Base-by-base conservation (phyloP, 2,329 filamentous ascomycete species). In the Dothistroma septosporum region DNA sequence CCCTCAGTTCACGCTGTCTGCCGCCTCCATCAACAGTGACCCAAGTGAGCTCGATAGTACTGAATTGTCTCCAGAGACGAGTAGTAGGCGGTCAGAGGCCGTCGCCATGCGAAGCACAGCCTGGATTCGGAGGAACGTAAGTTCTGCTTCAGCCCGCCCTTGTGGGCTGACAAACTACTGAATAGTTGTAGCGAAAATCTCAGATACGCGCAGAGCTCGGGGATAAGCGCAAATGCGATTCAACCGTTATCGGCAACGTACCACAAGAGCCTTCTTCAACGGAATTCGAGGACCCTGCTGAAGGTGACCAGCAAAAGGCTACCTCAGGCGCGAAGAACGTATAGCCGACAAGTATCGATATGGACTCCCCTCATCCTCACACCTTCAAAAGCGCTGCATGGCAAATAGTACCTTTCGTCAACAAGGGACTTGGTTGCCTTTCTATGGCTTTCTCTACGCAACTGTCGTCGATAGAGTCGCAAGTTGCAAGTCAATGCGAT, bases 181-280 rank as follows among this genome's bases (percentile, higher is more conserved):
- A 44, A 33, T n/a, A 37, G 2, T 16, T 8, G 0, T 8, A 63
- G 63, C 55, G 56, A 31, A 21, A 11, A 28, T 35, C 31, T 12
- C 24, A 53, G 33, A 19, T 32, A 53, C 50, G 77, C 33, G 73
- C 72, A 2, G 69, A 72, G 5, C 70, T 78, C 14, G 70, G 78
- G 1, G 67, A 72, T 0, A 68, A 69, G 10, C 70, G 77, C 3
- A 73, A 74, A 24, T 72, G 71, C 47, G 77, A 80, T 60, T 76
- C 78, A 0, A 74, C 77, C 22, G 78, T 81, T 1, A 70, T 81
- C 48, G 77, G 79, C 5, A 76, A 80, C 66, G 68, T 80, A 12
- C 78, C 78, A 0, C 65, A 72, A 44, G 75, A 73, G 12, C 78
- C 78, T 28, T 76, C 73, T 1, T 75, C 78, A 0, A 77, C 79